A percentile compares a stretch with the other conserved stretches of the same genome.
These are phyloP conservation scores for Coemansia sp. DNA, from an alignment of 192 early-diverging fungal genomes.

Conservation along the genomic window DNA sequence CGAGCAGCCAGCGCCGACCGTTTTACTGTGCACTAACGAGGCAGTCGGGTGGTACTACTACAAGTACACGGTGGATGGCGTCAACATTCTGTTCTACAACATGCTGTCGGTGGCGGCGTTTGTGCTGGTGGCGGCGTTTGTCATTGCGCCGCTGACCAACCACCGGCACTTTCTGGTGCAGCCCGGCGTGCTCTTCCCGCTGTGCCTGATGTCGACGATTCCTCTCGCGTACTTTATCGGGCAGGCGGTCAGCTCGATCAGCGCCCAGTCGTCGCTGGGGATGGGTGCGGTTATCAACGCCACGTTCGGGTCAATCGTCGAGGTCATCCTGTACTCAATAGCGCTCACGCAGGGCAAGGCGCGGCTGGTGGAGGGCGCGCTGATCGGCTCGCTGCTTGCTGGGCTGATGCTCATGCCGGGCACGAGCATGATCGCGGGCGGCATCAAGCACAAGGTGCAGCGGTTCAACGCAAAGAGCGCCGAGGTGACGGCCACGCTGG, in stretches of 20 bases:
- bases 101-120: slow-evolving; percentile 83
- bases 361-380: slow-evolving; percentile 83
- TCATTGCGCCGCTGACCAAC: slow-evolving; percentile 61
- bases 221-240: slow-evolving; percentile 98
- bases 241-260: slow-evolving; percentile 95
- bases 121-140: slow-evolving; percentile 80
- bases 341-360: slow-evolving; percentile 89
- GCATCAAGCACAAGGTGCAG: slow-evolving; percentile 89
- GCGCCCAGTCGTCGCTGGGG: slow-evolving; percentile 90
- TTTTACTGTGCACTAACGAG: slow-evolving; percentile 87
- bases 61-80: slow-evolving; percentile 95
- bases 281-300: slow-evolving; percentile 97
- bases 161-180: slow-evolving; percentile 60
- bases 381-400: slow-evolving; percentile 91
- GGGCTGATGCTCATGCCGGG: slow-evolving; percentile 93
- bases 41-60: slow-evolving; percentile 94
- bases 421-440: slow-evolving; percentile 91
- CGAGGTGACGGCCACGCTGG: slow-evolving; percentile 93
- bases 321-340: slow-evolving; percentile 92
- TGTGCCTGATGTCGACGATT: slow-evolving; percentile 80
- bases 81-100: slow-evolving; percentile 98
- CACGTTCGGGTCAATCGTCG: slow-evolving; percentile 96
- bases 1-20: slow-evolving; percentile 51
- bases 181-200: slow-evolving; percentile 67
- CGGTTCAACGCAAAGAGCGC: slow-evolving; percentile 95